Base-by-base conservation (phyloP, 2,329 filamentous ascomycete genomes). In the Phialemoniopsis sp. region DNA sequence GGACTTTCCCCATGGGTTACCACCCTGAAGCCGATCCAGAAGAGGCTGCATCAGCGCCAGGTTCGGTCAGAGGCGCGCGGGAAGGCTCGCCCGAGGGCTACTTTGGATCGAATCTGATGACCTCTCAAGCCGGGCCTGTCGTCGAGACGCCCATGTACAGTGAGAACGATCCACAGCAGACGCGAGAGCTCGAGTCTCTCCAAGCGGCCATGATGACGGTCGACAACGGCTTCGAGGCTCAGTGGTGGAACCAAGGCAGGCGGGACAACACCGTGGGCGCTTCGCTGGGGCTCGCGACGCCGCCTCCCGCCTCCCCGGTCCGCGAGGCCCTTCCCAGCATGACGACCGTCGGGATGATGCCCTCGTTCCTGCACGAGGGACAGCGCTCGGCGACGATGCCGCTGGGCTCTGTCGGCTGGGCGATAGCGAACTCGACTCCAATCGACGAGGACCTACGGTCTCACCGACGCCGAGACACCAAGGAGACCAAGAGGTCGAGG, bases 151-250 rank as follows among this genome's bases (percentile, higher is more conserved):
- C 37, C 3, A 37, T 45, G 4, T 37, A 41, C 29, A 49, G 12
- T 4, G 46, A 50, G 16, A 46, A 51, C n/a, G 67, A 70, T 32
- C 60, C 64, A 1, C 55, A 57, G 26, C 49, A 55, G 13, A 58
- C 50, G 8, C 48, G 52, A 13, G 68, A 76, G 33, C 64, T 76
- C 4, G 70, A 70, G 39, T 63, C 68, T 1, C 57, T 78, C 4
- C 73, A 71, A 9, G 64, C 66, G 4, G 73, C 73, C 29, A 67
- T 78, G 64, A 67, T 77, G 59, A 77, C 73, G 3, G 68, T 78
- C 4, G 73, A 78, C 49, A 78, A 76, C 47, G 73, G 73, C 3
- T 77, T 78, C 46, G 73, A 78, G 56, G 68, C 71, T 44, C 72
- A 77, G 53, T 76, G 73, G 72, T 77, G 73, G 73, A 68, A 76